phyloP scores from a whole-genome alignment of 192 early-diverging fungal genomes.

The Backusella mclennaniae region DNA sequence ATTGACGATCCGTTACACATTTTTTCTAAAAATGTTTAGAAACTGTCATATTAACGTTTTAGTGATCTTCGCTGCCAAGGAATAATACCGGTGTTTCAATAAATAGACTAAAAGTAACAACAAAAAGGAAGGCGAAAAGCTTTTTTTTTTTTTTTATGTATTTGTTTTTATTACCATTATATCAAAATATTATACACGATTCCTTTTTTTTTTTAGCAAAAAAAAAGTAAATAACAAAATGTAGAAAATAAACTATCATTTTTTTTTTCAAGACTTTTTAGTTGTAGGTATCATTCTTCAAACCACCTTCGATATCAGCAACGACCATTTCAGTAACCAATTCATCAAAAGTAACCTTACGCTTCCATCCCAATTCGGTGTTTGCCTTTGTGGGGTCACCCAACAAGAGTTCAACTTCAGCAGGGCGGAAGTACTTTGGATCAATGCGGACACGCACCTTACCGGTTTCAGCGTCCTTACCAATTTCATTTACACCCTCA shows the following conservation, averaged over 20 bases:
- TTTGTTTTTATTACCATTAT: neutral
- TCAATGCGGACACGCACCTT: slow-evolving; percentile 62
- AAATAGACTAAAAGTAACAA: neutral
- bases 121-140: neutral
- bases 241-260: neutral
- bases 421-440: slow-evolving; percentile 77
- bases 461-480: slow-evolving; percentile 52
- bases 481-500: slow-evolving; percentile 58
- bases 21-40: neutral
- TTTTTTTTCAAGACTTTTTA: neutral
- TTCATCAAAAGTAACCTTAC: slow-evolving; percentile 68
- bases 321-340: slow-evolving; percentile 66
- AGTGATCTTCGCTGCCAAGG: neutral
- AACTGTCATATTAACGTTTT: slow-evolving; percentile 3
- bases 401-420: slow-evolving; percentile 74
- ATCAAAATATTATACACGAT: slow-evolving; percentile 5
- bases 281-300: slow-evolving; percentile 15
- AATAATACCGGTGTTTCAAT: neutral
- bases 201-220: neutral
- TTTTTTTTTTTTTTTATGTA: neutral
- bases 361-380: slow-evolving; percentile 62
- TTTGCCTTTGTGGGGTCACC: slow-evolving; percentile 74
- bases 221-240: neutral
- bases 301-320: slow-evolving; percentile 50
- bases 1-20: neutral